A percentile compares a stretch with the other conserved stretches of the same genome.
Evolutionary conservation across 139 green algal genomes (phyloP).

Genomic region (Monoraphidium neglectum): DNA sequence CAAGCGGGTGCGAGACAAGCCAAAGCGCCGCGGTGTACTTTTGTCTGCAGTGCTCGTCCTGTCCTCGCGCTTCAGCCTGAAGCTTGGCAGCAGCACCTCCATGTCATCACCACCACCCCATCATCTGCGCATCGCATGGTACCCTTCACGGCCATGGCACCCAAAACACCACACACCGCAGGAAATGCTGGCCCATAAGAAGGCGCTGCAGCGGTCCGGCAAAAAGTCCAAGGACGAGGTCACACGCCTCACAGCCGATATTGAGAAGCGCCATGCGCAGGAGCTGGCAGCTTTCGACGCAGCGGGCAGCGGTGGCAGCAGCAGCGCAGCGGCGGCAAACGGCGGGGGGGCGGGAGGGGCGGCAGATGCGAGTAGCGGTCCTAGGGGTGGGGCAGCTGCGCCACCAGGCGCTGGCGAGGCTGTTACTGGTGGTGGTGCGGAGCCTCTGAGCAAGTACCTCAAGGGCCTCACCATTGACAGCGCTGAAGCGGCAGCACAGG

Average conservation of each 20-base stretch:
- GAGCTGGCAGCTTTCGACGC: constrained; percentile 70
- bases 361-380: not conserved
- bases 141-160: not conserved
- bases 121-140: not conserved
- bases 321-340: constrained; percentile 28
- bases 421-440: not conserved
- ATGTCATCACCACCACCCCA: not conserved
- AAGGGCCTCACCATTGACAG: constrained; percentile 25
- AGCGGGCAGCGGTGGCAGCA: constrained; percentile 26
- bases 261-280: constrained; percentile 56
- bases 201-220: constrained; percentile 65
- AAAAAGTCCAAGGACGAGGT: constrained; percentile 84
- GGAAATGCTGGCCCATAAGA: constrained; percentile 79
- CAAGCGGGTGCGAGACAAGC: constrained; percentile 54
- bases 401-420: constrained; percentile 26
- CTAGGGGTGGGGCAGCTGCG: not conserved
- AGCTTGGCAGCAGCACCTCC: not conserved
- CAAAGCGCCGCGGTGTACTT: not conserved
- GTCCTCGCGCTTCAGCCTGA: no score
- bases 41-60: not conserved
- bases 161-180: constrained; percentile 20
- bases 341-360: constrained; percentile 4
- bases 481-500: not conserved
- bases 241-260: constrained; percentile 53
- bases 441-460: constrained; percentile 28